A percentile compares a stretch with the other conserved stretches of the same genome.
These are phyloP conservation scores for Podospora anserina DNA, from an alignment of 495 filamentous ascomycete species.

Conservation along the genomic window DNA sequence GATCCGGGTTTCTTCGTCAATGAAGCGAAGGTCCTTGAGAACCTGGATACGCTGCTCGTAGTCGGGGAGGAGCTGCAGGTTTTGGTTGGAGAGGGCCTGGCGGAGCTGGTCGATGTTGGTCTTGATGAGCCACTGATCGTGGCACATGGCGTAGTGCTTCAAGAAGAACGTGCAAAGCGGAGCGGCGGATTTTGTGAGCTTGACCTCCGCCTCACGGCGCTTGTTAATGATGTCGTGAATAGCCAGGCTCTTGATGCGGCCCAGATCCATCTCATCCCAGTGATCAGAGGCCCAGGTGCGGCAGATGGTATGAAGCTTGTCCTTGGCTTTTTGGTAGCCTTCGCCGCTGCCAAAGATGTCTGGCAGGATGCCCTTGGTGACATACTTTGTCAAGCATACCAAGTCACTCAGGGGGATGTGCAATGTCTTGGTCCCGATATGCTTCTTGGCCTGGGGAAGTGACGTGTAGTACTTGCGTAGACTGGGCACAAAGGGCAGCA, in stretches of 20 bases:
- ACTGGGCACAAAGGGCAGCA: constrained; percentile 70
- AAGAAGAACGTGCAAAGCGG: constrained; percentile 69
- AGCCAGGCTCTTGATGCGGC: constrained; percentile 70
- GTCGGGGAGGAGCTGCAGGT: constrained; percentile 93
- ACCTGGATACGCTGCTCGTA: constrained; percentile 94
- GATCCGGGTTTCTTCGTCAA: constrained; percentile 78
- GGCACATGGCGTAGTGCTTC: constrained; percentile 90
- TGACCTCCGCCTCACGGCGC: constrained; percentile 58
- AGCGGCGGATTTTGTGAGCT: constrained; percentile 56
- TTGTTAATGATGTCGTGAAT: constrained; percentile 70
- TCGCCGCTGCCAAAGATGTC: constrained; percentile 50
- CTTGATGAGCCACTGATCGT: constrained; percentile 91
- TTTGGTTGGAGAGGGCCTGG: constrained; percentile 89
- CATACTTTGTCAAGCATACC: constrained; percentile 74
- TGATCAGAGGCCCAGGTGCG: constrained; percentile 64
- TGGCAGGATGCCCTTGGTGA: constrained; percentile 60
- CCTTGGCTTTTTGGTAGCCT: constrained; percentile 44
- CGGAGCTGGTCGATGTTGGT: constrained; percentile 84
- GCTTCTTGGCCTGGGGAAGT: constrained; percentile 54
- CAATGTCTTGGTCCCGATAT: constrained; percentile 61
- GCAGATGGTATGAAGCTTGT: constrained; percentile 60
- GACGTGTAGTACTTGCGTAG: constrained; percentile 60
- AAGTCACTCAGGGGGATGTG: constrained; percentile 69
- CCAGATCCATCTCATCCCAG: constrained; percentile 87
- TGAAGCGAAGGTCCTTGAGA: constrained; percentile 83